These are phyloP conservation scores for Vachellia collinsii DNA, from an alignment of 306 rosid species.

Conservation along the genomic window DNA sequence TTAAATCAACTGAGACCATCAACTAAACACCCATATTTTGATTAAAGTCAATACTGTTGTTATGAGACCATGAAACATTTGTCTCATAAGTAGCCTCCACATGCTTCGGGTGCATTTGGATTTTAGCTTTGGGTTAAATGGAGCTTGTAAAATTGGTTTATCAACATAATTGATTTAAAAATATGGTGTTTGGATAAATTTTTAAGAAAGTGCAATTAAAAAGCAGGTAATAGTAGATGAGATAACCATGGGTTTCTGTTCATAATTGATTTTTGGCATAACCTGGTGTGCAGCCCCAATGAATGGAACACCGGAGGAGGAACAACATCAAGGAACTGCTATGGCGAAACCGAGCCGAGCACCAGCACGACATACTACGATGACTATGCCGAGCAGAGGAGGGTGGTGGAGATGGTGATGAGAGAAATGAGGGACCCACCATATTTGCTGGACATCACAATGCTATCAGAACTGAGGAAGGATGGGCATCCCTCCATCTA, in stretches of 20 bases:
- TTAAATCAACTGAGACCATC: background rate
- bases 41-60: too few species aligned
- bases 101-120: background rate
- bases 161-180: background rate
- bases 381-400: slow-evolving; percentile 64
- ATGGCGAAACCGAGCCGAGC: slow-evolving; percentile 68
- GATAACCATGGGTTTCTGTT: background rate
- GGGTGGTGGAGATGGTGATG: slow-evolving; percentile 63
- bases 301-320: slow-evolving; percentile 64
- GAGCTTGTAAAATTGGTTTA: background rate
- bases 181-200: background rate
- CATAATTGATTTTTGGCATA: background rate
- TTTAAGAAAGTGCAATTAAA: too few species aligned
- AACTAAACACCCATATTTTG: background rate
- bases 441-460: slow-evolving; percentile 69
- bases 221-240: too few species aligned
- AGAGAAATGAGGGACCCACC: slow-evolving; percentile 58
- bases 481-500: slow-evolving; percentile 87
- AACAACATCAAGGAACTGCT: slow-evolving; percentile 64
- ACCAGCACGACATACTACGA: slow-evolving; percentile 46
- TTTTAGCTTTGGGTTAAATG: background rate
- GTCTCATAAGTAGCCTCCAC: background rate
- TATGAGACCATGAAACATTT: background rate
- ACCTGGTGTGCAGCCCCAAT: slow-evolving; percentile 53
- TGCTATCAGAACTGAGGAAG: slow-evolving; percentile 67